A percentile compares a stretch with the other conserved stretches of the same genome.
Evolutionary conservation across 78 protist genomes (phyloP).

Genomic region (Planoprotostelium fungivorum): DNA sequence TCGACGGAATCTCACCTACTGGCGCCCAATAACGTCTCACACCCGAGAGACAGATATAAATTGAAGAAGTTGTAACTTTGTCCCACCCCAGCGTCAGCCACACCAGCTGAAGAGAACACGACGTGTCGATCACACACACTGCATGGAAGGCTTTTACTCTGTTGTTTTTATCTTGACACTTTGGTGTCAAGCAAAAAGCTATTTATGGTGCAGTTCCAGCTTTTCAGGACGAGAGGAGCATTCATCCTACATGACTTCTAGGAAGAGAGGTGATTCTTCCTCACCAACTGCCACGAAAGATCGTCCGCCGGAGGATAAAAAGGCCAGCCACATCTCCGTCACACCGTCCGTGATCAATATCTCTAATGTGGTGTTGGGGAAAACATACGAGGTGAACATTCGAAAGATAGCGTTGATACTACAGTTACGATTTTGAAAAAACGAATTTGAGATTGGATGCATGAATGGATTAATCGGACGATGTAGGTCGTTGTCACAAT

Average conservation of each 20-base stretch:
- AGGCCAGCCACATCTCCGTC: not conserved
- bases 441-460: too few relatives aligned
- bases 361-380: not conserved
- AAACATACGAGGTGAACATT: not conserved
- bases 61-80: not conserved
- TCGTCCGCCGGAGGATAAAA: not conserved
- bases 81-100: too few relatives aligned
- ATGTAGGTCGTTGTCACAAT: not conserved
- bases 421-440: too few relatives aligned
- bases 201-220: too few relatives aligned
- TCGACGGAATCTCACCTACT: not conserved
- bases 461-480: too few relatives aligned
- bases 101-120: too few relatives aligned
- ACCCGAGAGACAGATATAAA: not conserved
- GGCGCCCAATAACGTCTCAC: not conserved
- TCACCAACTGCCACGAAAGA: not conserved
- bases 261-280: not conserved
- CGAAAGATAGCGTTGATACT: too few relatives aligned
- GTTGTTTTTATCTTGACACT: too few relatives aligned
- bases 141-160: too few relatives aligned
- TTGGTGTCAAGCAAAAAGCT: too few relatives aligned
- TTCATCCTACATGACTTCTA: not conserved
- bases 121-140: too few relatives aligned
- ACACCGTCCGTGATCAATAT: not conserved
- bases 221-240: too few relatives aligned